phyloP scores from a whole-genome alignment of 331 rosid species.

The Acacia concinna region DNA sequence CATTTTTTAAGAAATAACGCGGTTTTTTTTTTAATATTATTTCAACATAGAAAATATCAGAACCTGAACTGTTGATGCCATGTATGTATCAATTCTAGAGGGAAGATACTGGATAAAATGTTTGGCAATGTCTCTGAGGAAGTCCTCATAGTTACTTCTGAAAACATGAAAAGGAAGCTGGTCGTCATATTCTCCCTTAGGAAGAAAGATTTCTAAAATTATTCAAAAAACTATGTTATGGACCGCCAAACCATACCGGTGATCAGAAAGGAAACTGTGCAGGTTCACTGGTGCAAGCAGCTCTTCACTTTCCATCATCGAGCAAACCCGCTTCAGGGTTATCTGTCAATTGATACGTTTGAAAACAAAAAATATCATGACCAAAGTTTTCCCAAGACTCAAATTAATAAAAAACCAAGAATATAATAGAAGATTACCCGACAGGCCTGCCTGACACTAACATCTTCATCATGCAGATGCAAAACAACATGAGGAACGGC shows the following conservation, averaged over 20 bases:
- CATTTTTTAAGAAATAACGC: neutral
- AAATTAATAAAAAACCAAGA: constrained; percentile 27
- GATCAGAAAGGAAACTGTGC: constrained; percentile 79
- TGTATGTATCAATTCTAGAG: constrained; percentile 73
- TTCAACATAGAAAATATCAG: neutral
- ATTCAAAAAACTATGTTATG: constrained; percentile 26
- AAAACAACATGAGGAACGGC: constrained; percentile 85
- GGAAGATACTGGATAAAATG: constrained; percentile 72
- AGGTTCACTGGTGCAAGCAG: constrained; percentile 50
- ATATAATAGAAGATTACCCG: constrained; percentile 64
- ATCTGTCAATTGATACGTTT: constrained; percentile 43
- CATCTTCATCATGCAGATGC: constrained; percentile 82
- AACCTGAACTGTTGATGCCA: constrained; percentile 90
- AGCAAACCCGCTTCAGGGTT: constrained; percentile 67
- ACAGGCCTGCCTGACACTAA: constrained; percentile 79
- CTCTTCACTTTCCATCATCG: constrained; percentile 70
- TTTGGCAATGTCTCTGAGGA: constrained; percentile 79
- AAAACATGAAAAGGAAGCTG: constrained; percentile 29
- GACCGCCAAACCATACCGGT: constrained; percentile 55
- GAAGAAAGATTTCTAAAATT: constrained; percentile 9
- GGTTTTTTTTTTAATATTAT: neutral
- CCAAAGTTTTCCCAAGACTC: constrained; percentile 20
- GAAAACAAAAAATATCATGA: constrained; percentile 10
- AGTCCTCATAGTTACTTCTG: constrained; percentile 82
- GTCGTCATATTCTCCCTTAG: constrained; percentile 11